A percentile compares a stretch with the other conserved stretches of the same genome.
These are phyloP conservation scores for Coprinopsis cinerea DNA, from an alignment of 768 basidiomycete genomes.

Conservation along the genomic window DNA sequence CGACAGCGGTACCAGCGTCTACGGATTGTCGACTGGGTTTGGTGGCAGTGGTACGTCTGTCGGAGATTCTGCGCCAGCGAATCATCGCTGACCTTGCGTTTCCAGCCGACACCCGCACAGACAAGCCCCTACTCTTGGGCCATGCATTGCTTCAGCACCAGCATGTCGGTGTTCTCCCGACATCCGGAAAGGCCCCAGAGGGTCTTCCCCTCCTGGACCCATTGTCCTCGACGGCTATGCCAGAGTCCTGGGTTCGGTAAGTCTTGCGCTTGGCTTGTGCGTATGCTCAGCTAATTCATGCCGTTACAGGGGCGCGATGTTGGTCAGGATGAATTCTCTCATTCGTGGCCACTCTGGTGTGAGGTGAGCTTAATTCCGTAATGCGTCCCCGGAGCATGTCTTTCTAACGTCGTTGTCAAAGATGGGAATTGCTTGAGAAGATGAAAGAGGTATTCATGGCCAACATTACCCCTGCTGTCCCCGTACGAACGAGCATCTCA, in stretches of 20 bases:
- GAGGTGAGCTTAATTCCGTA: slow-evolving; percentile 28
- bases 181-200: slow-evolving; percentile 38
- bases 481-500: slow-evolving; percentile 71
- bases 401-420: slow-evolving; percentile 13
- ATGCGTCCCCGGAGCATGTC: not conserved
- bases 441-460: slow-evolving; percentile 57
- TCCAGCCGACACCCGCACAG: slow-evolving; percentile 69
- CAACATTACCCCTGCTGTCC: slow-evolving; percentile 71
- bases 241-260: slow-evolving; percentile 78
- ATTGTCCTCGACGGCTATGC: slow-evolving; percentile 64
- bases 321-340: slow-evolving; percentile 77
- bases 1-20: slow-evolving; percentile 61
- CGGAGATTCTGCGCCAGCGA: slow-evolving; percentile 7
- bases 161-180: slow-evolving; percentile 61
- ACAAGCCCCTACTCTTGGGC: slow-evolving; percentile 55
- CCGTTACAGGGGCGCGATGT: slow-evolving; percentile 60
- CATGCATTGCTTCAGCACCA: slow-evolving; percentile 71
- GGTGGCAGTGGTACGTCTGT: slow-evolving; percentile 58
- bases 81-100: not conserved
- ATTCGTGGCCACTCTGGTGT: slow-evolving; percentile 79
- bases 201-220: slow-evolving; percentile 67
- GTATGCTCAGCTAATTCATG: slow-evolving; percentile 30
- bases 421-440: slow-evolving; percentile 69
- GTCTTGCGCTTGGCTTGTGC: slow-evolving; percentile 19
- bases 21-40: slow-evolving; percentile 78